Evolutionary conservation across 2,329 filamentous ascomycete species (phyloP).

Genomic region (Clonostachys rhizophaga): DNA sequence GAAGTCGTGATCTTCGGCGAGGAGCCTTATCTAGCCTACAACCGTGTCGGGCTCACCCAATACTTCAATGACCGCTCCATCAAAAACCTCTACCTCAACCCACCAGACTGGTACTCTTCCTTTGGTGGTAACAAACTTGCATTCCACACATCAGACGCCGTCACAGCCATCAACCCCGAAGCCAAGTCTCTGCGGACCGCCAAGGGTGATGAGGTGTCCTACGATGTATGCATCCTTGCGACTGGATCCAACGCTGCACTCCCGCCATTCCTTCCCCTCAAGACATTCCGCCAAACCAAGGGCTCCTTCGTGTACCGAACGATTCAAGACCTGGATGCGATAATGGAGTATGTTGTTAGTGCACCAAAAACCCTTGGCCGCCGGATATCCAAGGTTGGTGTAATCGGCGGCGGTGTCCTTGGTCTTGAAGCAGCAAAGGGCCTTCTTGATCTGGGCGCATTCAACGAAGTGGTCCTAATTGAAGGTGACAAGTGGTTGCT

Average conservation of each 20-base stretch:
- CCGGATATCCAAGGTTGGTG: constrained; percentile 56
- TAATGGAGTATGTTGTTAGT: constrained; percentile 45
- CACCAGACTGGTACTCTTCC: constrained; percentile 60
- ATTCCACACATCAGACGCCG: constrained; percentile 19
- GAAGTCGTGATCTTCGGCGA: constrained; percentile 83
- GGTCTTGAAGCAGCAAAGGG: constrained; percentile 88
- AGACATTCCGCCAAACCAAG: constrained; percentile 69
- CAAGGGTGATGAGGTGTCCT: constrained; percentile 63
- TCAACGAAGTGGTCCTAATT: constrained; percentile 69
- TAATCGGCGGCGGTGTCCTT: constrained; percentile 80
- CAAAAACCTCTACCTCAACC: constrained; percentile 82
- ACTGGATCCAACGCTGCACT: constrained; percentile 72
- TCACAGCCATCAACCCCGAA: constrained; percentile 57
- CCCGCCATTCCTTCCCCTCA: neutral
- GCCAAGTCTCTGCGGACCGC: constrained; percentile 66
- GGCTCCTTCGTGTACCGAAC: constrained; percentile 89
- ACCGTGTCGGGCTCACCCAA: constrained; percentile 81
- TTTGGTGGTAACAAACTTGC: neutral
- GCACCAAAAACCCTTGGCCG: neutral
- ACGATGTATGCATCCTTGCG: constrained; percentile 79
- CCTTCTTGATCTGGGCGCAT: constrained; percentile 80
- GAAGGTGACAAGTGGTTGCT: constrained; percentile 82
- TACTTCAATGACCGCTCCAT: constrained; percentile 85
- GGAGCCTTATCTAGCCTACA: constrained; percentile 84
- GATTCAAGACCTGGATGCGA: constrained; percentile 71